Evolutionary conservation across 2,329 filamentous ascomycete genomes (phyloP).

Genomic region (Fusarium denticulatum): DNA sequence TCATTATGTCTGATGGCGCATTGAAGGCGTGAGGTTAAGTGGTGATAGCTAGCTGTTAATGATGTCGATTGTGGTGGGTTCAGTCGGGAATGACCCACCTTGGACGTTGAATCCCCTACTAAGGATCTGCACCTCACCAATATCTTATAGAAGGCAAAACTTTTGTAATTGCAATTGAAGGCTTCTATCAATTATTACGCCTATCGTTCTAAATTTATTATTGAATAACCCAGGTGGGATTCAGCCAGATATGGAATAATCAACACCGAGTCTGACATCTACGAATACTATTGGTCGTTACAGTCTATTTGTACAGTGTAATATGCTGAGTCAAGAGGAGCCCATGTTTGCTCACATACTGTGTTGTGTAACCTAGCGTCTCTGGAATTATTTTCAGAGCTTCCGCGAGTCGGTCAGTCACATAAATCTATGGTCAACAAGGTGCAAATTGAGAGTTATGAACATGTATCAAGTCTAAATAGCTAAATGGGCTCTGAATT

Average conservation of each 20-base stretch:
- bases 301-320: not conserved
- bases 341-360: not conserved
- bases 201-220: not conserved
- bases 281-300: not conserved
- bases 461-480: not conserved
- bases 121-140: not conserved
- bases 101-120: not conserved
- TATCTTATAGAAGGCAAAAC: not conserved
- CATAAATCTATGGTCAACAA: too few species aligned
- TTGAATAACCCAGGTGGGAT: not conserved
- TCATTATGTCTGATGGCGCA: conserved; percentile 40
- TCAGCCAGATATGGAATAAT: not conserved
- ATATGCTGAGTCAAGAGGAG: not conserved
- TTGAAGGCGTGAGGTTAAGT: not conserved
- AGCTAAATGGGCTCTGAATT: not conserved
- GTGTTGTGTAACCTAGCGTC: not conserved
- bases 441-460: too few species aligned
- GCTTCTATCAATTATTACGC: accelerated
- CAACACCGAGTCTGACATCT: not conserved
- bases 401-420: not conserved
- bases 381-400: not conserved
- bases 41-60: conserved; percentile 11
- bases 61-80: conserved; percentile 30
- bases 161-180: not conserved
- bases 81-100: conserved; percentile 14